These are phyloP conservation scores for Daldinia vernicosa DNA, from an alignment of 495 filamentous ascomycete species.

Conservation along the genomic window DNA sequence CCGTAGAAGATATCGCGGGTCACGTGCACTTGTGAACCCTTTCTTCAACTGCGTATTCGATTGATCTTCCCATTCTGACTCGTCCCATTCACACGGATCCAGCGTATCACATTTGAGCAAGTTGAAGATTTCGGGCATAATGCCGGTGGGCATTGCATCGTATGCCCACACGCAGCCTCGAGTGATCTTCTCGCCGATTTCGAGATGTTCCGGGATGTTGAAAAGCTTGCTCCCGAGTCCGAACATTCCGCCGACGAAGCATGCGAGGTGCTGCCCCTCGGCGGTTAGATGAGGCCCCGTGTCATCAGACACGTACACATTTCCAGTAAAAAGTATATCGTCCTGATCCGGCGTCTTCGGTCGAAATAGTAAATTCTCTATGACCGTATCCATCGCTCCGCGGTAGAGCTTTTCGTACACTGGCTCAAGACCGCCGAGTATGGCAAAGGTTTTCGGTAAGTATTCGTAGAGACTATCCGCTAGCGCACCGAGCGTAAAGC, in stretches of 20 bases:
- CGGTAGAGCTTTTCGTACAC: constrained; percentile 77
- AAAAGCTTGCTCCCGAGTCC: constrained; percentile 77
- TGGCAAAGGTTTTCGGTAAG: constrained; percentile 66
- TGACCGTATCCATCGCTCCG: constrained; percentile 66
- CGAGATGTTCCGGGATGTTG: constrained; percentile 67
- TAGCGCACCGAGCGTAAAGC: constrained; percentile 74
- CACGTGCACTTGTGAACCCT: constrained; percentile 43
- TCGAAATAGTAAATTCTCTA: constrained; percentile 71
- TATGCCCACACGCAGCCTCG: constrained; percentile 86
- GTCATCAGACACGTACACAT: constrained; percentile 36
- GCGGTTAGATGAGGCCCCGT: constrained; percentile 22
- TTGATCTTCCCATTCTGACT: constrained; percentile 20
- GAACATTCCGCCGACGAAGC: constrained; percentile 82
- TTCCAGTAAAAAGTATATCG: constrained; percentile 70
- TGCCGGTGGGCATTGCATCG: constrained; percentile 70
- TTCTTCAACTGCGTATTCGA: constrained; percentile 25
- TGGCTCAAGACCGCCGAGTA: constrained; percentile 73
- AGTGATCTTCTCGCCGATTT: constrained; percentile 73
- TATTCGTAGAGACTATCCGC: constrained; percentile 89
- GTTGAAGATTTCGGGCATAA: constrained; percentile 77
- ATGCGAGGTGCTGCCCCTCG: constrained; percentile 51
- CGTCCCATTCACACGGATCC: constrained; percentile 43
- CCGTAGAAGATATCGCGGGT: constrained; percentile 56
- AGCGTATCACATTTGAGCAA: constrained; percentile 60
- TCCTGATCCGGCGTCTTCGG: constrained; percentile 61